phyloP scores from a whole-genome alignment of 2,329 filamentous ascomycete genomes.

The Neonectria neomacrospora region DNA sequence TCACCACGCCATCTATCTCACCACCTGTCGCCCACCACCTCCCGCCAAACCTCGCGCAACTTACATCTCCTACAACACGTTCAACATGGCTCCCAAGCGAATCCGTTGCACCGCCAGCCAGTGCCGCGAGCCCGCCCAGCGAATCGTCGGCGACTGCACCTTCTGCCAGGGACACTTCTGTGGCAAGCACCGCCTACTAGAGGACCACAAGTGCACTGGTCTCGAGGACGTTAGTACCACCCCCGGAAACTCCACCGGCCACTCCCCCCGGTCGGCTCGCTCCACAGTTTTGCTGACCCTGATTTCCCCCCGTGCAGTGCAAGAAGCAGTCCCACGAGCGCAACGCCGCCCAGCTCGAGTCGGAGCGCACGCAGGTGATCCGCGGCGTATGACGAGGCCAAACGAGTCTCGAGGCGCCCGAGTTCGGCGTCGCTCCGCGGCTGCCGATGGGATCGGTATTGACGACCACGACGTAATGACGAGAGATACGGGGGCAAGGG shows the following conservation, averaged over 20 bases:
- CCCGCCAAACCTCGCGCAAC: conserved; percentile 13
- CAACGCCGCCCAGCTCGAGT: conserved; percentile 91
- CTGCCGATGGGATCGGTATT: conserved; percentile 17
- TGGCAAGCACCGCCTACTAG: conserved; percentile 91
- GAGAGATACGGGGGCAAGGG: conserved; percentile 31
- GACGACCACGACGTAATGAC: conserved; percentile 45
- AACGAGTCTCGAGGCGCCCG: conserved; percentile 14
- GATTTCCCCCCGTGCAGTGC: conserved; percentile 64
- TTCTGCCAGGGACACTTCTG: conserved; percentile 97
- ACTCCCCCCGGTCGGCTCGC: no score
- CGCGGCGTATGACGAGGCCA: conserved; percentile 76
- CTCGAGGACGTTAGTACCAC: conserved; percentile 80
- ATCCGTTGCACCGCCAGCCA: conserved; percentile 89
- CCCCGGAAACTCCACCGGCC: background rate
- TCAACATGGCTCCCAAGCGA: conserved; percentile 75
- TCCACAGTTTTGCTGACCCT: conserved; percentile 20
- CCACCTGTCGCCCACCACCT: conserved; percentile 3
- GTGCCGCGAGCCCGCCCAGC: conserved; percentile 87
- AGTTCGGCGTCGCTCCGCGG: conserved; percentile 37
- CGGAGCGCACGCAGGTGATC: conserved; percentile 93
- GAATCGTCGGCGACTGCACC: conserved; percentile 94
- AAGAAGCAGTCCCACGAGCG: conserved; percentile 97
- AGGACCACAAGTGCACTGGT: conserved; percentile 92
- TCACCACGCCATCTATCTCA: conserved; percentile 20
- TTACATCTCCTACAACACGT: conserved; percentile 32